Evolutionary conservation across 2,329 filamentous ascomycete genomes (phyloP), one percentile per base, ranked within the genome.

Genomic region (Mycosphaerella sp.): DNA sequence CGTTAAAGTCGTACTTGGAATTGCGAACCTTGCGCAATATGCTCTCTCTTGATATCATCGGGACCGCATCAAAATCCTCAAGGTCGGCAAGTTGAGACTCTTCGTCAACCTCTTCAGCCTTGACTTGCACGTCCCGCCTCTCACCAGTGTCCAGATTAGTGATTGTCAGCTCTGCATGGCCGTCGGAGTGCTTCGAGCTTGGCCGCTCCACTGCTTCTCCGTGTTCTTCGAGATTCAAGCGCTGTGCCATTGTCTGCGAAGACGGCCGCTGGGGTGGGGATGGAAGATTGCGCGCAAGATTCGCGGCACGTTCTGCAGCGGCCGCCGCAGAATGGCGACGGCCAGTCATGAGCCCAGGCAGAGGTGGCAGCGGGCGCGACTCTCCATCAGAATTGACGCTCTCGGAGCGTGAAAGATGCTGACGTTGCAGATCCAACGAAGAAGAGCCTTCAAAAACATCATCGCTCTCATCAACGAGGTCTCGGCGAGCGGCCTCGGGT

Each of bases 41-140:
- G 0, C 91, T 95, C 69, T 97, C 93, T 38, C 92, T 83, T 7
- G 92, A 96, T 66, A 97, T 95, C 51, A 86, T 86, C 9, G 87
- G 88, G 11, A 86, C 69, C 12, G 69, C 70, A 39, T 51, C 45
- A 2, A 43, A 43, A 17, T 69, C 67, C 5, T 70, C 68, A 21
- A 68, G 67, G 39, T 67, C 66, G 11, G 60, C 60, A 21, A 67
- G 50, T 9, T 67, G 55, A 29, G 69, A 67, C 23, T 70, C 68
- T 10, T 74, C 70, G 21, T 72, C 61, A 6, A 59, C 56, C 23
- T 58, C 60, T 4, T 61, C 55, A 31, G 60, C 59, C 8, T 57
- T 53, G 45, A 60, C 54, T 3, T 55, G 53, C 7, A 64, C 41
- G 32, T 60, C 59, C 42, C 57, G 43, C 48, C 60, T 58, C 45